These are phyloP conservation scores for Corymbia maculata DNA, from an alignment of 345 rosid species.

Conservation along the genomic window DNA sequence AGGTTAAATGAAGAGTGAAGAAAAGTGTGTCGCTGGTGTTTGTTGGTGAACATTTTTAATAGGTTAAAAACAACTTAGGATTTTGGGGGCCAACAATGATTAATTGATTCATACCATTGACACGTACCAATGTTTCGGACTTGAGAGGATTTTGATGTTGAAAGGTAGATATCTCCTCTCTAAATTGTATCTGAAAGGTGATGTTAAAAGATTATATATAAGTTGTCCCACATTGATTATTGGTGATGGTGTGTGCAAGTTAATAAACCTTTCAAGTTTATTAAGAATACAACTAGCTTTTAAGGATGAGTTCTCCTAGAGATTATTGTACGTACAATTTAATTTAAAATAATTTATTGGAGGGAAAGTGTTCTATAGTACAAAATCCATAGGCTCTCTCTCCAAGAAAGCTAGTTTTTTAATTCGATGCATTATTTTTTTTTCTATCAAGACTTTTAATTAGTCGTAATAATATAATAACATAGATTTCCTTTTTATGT, in stretches of 20 bases:
- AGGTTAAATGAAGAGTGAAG: neutral
- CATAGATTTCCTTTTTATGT: no score
- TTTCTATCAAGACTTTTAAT: neutral
- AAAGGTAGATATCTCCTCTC: no score
- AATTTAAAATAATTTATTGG: no score
- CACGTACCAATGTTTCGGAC: neutral
- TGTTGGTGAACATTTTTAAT: neutral
- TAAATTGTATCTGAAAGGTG: neutral
- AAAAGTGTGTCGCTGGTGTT: neutral
- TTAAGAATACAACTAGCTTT: neutral
- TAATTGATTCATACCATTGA: neutral
- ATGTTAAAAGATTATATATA: no score
- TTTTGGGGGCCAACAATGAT: neutral
- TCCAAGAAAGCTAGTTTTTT: neutral
- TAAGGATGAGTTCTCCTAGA: neutral
- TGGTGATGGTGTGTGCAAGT: neutral
- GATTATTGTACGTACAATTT: neutral
- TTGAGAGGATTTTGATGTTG: no score
- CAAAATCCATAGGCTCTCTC: neutral
- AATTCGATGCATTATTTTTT: neutral
- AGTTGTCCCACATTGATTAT: neutral
- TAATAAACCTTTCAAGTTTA: neutral
- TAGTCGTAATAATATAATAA: no score
- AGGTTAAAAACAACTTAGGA: accelerated
- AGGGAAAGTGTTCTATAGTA: neutral